A percentile compares a stretch with the other conserved stretches of the same genome.
phyloP scores from a whole-genome alignment of 495 filamentous ascomycete genomes.

The Penicillium taxi region DNA sequence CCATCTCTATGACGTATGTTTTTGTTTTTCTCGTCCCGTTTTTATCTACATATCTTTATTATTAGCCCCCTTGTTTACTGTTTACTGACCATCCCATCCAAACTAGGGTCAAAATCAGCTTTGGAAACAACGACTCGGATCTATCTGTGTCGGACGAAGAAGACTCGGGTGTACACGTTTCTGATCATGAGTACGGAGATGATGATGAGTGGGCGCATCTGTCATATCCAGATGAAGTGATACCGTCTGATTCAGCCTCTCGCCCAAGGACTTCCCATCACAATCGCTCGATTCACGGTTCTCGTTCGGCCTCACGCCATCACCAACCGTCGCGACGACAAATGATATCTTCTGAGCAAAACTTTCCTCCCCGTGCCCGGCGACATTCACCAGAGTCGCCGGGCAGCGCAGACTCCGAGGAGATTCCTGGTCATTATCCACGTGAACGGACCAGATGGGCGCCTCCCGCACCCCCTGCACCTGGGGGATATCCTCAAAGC shows the following conservation, averaged over 20 bases:
- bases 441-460: too few relatives aligned
- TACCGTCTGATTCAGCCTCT: constrained; percentile 78
- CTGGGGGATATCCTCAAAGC: constrained; percentile 40
- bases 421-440: constrained; percentile 31
- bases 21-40: constrained; percentile 1
- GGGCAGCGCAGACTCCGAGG: constrained; percentile 49
- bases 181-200: constrained; percentile 42
- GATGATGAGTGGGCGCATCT: constrained; percentile 48
- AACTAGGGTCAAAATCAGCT: constrained; percentile 44
- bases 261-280: constrained; percentile 48
- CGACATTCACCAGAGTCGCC: constrained; percentile 45
- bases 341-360: constrained; percentile 25
- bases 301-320: constrained; percentile 34
- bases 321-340: constrained; percentile 38
- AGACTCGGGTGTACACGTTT: constrained; percentile 46
- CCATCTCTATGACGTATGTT: constrained; percentile 28
- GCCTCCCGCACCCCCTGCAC: constrained; percentile 25
- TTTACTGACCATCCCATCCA: constrained; percentile 14
- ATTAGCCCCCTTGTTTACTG: constrained; percentile 2
- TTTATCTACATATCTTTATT: constrained; percentile 7
- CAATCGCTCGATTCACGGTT: constrained; percentile 32
- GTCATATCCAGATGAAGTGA: constrained; percentile 57
- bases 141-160: constrained; percentile 42
- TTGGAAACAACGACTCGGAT: constrained; percentile 41
- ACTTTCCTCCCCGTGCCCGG: constrained; percentile 31